Percentiles rank a stretch among this genome's conserved stretches.
Evolutionary conservation across 768 basidiomycete genomes (phyloP).

Genomic region (Coprinopsis sp.): DNA sequence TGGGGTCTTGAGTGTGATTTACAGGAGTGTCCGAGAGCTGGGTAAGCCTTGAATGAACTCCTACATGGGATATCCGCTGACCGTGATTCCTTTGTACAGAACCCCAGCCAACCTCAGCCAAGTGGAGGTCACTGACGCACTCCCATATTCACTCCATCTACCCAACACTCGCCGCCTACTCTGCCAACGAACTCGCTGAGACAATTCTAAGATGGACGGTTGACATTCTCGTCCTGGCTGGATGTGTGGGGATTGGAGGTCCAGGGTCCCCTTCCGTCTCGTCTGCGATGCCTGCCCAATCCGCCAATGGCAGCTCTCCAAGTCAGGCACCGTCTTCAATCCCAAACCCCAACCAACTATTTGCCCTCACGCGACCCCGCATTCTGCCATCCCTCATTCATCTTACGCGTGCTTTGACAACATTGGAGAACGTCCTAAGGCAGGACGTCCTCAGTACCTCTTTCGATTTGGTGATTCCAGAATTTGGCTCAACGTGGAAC

Average conservation of each 20-base stretch:
- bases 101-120: conserved; percentile 72
- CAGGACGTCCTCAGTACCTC: conserved; percentile 77
- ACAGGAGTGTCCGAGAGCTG: conserved; percentile 19
- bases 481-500: conserved; percentile 24
- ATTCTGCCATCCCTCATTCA: conserved; percentile 47
- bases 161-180: conserved; percentile 60
- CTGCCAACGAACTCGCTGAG: conserved; percentile 67
- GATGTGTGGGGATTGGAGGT: conserved; percentile 44
- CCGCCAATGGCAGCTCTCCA: too few species aligned
- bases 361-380: conserved; percentile 5
- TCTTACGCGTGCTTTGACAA: conserved; percentile 59
- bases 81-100: conserved; percentile 32
- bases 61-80: background rate
- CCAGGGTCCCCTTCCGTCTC: too few species aligned
- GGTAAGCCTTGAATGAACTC: conserved; percentile 6
- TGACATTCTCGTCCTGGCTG: conserved; percentile 63
- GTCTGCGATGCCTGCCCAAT: too few species aligned
- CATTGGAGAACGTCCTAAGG: conserved; percentile 56
- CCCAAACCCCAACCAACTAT: background rate
- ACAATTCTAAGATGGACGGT: conserved; percentile 70
- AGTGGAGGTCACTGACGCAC: conserved; percentile 74
- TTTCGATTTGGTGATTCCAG: conserved; percentile 65
- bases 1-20: conserved; percentile 56
- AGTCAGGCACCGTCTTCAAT: too few species aligned
- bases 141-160: conserved; percentile 63